Conservation (phyloP, 2,329 filamentous ascomycete genomes). For the Lasiodiplodia theobromae region DNA sequence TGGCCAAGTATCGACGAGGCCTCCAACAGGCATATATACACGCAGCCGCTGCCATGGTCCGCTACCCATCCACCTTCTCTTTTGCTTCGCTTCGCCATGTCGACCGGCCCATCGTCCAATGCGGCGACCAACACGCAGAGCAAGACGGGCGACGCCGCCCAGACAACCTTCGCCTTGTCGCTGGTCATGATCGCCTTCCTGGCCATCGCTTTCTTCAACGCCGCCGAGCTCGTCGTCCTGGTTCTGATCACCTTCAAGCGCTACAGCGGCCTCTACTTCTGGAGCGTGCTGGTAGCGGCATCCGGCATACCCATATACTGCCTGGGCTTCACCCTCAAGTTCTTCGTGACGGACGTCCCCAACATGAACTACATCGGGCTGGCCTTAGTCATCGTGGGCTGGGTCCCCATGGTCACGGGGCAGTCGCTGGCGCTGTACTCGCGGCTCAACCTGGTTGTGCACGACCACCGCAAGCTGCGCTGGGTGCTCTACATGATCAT, state of each 20-base stretch:
- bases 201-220: constrained; percentile 16
- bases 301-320: constrained; percentile 56
- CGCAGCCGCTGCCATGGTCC: neutral
- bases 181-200: constrained; percentile 15
- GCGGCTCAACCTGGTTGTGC: constrained; percentile 65
- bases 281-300: constrained; percentile 55
- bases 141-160: constrained; percentile 6
- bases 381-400: constrained; percentile 58
- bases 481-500: constrained; percentile 66
- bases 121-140: neutral
- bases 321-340: constrained; percentile 55
- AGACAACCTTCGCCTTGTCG: constrained; percentile 8
- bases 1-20: constrained; percentile 2
- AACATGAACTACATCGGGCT: constrained; percentile 35
- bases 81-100: neutral
- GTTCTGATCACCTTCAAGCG: constrained; percentile 48
- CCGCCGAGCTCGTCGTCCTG: neutral
- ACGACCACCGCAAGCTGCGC: constrained; percentile 58
- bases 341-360: constrained; percentile 48
- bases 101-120: neutral
- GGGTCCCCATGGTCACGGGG: constrained; percentile 68
- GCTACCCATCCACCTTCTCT: neutral
- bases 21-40: constrained; percentile 11
- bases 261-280: constrained; percentile 58
- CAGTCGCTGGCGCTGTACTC: constrained; percentile 69